These are phyloP conservation scores for Saururus chinensis DNA, from an alignment of 164 flowering plant species.

Conservation along the genomic window DNA sequence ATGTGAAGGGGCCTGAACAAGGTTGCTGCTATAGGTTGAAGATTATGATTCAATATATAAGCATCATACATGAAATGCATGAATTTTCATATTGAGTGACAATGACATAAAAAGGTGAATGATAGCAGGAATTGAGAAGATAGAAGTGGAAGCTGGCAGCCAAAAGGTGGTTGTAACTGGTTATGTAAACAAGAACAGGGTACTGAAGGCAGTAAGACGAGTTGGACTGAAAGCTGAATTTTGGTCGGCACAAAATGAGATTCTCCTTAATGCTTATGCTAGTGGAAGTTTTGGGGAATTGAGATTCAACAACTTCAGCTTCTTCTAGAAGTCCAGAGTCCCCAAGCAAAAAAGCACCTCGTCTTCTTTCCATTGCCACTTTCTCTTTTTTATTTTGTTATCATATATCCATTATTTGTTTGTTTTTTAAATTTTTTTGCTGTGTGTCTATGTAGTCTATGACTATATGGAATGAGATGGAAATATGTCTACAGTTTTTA, in stretches of 20 bases:
- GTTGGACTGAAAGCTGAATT: constrained; percentile 54
- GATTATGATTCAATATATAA: too few relatives aligned
- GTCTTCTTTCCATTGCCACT: too few relatives aligned
- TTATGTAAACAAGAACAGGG: constrained; percentile 44
- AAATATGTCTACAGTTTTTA: too few relatives aligned
- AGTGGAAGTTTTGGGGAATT: constrained; percentile 24
- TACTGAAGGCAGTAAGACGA: constrained; percentile 48
- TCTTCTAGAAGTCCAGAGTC: constrained; percentile 20
- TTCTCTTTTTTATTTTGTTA: too few relatives aligned
- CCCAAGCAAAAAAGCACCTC: neutral
- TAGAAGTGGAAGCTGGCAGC: constrained; percentile 47
- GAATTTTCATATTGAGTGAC: neutral
- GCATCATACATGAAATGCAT: too few relatives aligned
- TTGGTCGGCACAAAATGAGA: constrained; percentile 58
- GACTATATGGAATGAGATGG: too few relatives aligned
- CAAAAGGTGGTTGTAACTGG: constrained; percentile 56
- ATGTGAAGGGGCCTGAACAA: too few relatives aligned
- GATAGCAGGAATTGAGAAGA: constrained; percentile 49
- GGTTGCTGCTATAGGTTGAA: too few relatives aligned
- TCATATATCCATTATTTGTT: too few relatives aligned
- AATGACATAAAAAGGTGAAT: neutral
- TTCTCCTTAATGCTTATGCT: constrained; percentile 45
- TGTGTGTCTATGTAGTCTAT: too few relatives aligned
- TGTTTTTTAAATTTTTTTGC: too few relatives aligned
- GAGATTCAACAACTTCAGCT: constrained; percentile 36